Conservation (phyloP, 176 grass and related monocot species). For the Paspalum notatum region DNA sequence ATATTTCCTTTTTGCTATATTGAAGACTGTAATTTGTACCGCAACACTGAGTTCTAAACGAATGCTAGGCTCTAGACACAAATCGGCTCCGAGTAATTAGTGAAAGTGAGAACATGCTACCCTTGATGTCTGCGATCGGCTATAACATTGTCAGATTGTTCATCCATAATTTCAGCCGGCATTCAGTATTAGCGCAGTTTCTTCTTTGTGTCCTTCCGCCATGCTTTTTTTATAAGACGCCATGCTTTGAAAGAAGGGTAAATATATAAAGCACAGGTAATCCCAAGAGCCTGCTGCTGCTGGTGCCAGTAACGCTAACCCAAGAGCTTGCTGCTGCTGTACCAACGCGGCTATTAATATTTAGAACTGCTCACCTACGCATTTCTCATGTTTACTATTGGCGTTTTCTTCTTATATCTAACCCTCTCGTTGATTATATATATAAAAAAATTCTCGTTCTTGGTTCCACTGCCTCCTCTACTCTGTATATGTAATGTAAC, state of each 20-base stretch:
- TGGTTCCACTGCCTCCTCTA: no score
- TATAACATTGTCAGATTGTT: not conserved
- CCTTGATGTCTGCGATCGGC: not conserved
- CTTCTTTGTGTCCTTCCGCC: not conserved
- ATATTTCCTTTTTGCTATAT: constrained; percentile 12
- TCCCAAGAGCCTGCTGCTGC: no score
- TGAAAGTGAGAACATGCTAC: no score
- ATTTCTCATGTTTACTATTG: no score
- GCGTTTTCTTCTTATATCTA: no score
- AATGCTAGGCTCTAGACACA: not conserved
- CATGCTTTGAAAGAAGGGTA: not conserved
- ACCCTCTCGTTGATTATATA: no score
- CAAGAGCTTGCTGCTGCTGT: not conserved
- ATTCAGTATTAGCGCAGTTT: not conserved
- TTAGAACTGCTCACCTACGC: no score
- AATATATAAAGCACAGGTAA: not conserved
- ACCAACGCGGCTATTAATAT: no score
- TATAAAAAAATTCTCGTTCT: no score
- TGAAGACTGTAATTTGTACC: not conserved
- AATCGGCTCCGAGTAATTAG: no score
- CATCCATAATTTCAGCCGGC: not conserved
- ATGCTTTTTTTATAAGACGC: no score
- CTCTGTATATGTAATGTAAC: no score
- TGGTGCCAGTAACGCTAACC: not conserved
- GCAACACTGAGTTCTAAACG: not conserved